A percentile compares a stretch with the other conserved stretches of the same genome.
phyloP scores from a whole-genome alignment of 1,284 basidiomycete genomes.

The Boletellus sp. region DNA sequence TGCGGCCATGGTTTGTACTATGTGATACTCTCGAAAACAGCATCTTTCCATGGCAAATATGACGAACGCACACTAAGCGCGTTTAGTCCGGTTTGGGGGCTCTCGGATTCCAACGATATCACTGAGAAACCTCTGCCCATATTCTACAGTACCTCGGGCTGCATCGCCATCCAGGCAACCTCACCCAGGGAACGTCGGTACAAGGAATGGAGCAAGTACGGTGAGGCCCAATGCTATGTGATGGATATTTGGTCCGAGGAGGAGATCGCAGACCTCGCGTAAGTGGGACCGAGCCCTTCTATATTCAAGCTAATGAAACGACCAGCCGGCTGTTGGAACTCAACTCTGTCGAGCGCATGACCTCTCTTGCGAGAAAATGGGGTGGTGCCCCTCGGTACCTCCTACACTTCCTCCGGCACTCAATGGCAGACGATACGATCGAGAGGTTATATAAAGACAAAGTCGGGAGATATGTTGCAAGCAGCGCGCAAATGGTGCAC shows the following conservation, averaged over 20 bases:
- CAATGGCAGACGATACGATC: too few species aligned
- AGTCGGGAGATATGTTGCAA: too few species aligned
- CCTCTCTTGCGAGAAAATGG: background rate
- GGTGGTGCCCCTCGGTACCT: background rate
- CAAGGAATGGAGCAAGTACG: background rate
- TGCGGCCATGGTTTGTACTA: background rate
- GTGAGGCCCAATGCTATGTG: background rate
- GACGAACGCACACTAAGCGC: background rate
- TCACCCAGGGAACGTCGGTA: background rate
- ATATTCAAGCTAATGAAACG: background rate
- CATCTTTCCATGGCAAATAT: background rate
- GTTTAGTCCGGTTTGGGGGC: background rate
- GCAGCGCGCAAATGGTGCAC: too few species aligned
- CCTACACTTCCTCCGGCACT: too few species aligned
- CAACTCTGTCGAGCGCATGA: background rate
- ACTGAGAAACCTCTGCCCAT: too few species aligned
- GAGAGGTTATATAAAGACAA: too few species aligned
- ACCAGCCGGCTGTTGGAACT: background rate
- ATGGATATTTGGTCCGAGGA: constrained; percentile 5
- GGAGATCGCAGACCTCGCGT: constrained; percentile 1
- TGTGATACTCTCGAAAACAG: background rate
- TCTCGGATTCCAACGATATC: background rate
- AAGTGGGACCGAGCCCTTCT: background rate
- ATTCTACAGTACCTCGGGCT: background rate
- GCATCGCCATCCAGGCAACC: background rate